Conservation (phyloP, 495 filamentous ascomycete genomes). For the Poronia punctata region DNA sequence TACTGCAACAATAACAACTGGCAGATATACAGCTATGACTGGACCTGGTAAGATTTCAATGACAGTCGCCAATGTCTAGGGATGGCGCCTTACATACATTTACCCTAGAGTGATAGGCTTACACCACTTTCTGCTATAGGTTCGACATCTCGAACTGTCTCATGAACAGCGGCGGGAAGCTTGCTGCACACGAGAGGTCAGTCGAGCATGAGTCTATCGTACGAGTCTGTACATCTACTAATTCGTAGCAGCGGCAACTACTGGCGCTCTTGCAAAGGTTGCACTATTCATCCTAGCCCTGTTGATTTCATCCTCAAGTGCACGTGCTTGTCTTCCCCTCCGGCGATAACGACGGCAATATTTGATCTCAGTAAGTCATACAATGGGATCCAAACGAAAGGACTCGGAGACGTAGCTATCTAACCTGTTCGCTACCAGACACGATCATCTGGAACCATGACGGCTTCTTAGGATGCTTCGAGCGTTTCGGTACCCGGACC, state of each 20-base stretch:
- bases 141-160: conserved; percentile 25
- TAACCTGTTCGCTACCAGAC: conserved; percentile 11
- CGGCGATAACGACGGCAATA: conserved; percentile 2
- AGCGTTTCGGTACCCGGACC: conserved; percentile 24
- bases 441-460: conserved; percentile 22
- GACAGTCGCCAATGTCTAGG: background rate
- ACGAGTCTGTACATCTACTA: background rate
- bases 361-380: conserved; percentile 26
- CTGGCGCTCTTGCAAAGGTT: conserved; percentile 22
- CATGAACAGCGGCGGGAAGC: conserved; percentile 20
- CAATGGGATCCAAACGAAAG: background rate
- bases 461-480: conserved; percentile 24
- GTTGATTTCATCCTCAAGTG: conserved; percentile 18
- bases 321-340: conserved; percentile 12
- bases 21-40: conserved; percentile 22
- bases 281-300: conserved; percentile 13
- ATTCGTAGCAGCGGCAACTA: conserved; percentile 19
- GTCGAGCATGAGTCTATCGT: background rate
- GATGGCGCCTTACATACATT: background rate
- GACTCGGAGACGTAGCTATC: background rate
- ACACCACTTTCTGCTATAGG: conserved; percentile 10
- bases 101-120: conserved; percentile 1
- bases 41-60: conserved; percentile 20
- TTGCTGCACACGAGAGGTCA: conserved; percentile 15
- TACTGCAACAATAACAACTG: conserved; percentile 27